phyloP scores from a whole-genome alignment of 2,329 filamentous ascomycete genomes.

The Ophiostoma sp. region DNA sequence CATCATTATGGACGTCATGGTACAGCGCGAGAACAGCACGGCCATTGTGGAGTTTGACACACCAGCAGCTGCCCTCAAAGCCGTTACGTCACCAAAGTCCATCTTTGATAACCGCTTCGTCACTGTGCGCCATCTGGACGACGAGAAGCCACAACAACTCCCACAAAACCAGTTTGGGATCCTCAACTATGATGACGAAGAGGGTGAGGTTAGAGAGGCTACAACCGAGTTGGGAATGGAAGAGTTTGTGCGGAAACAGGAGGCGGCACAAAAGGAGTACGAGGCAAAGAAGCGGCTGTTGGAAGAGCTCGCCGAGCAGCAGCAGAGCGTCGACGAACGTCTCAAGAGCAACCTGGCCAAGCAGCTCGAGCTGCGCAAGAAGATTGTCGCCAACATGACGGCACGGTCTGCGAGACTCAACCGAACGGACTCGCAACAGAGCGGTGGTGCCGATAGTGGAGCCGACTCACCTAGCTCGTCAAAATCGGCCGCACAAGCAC shows the following conservation, averaged over 20 bases:
- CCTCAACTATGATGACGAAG: constrained; percentile 17
- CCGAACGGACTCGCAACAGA: background rate
- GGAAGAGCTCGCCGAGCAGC: constrained; percentile 62
- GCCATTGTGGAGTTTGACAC: constrained; percentile 69
- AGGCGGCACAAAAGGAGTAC: constrained; percentile 68
- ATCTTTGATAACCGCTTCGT: constrained; percentile 86
- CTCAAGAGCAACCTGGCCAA: constrained; percentile 61
- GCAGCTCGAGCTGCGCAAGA: constrained; percentile 65
- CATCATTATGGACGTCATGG: constrained; percentile 59
- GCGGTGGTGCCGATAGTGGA: background rate
- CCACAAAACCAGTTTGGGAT: background rate
- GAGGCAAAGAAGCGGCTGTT: constrained; percentile 65
- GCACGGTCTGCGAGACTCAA: constrained; percentile 35
- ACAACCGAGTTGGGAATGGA: constrained; percentile 64
- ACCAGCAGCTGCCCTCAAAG: constrained; percentile 66
- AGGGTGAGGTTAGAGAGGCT: constrained; percentile 35
- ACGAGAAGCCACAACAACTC: constrained; percentile 31
- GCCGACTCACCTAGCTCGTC: background rate
- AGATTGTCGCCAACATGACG: constrained; percentile 61
- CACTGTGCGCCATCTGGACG: constrained; percentile 76
- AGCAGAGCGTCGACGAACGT: constrained; percentile 62
- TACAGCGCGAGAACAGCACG: constrained; percentile 66
- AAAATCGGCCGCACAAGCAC: constrained; percentile 34
- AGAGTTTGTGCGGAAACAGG: constrained; percentile 67
- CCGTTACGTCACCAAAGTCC: constrained; percentile 74